These are phyloP conservation scores for Rhynchosporium secalis DNA, from an alignment of 2,329 filamentous ascomycete genomes.

Conservation along the genomic window DNA sequence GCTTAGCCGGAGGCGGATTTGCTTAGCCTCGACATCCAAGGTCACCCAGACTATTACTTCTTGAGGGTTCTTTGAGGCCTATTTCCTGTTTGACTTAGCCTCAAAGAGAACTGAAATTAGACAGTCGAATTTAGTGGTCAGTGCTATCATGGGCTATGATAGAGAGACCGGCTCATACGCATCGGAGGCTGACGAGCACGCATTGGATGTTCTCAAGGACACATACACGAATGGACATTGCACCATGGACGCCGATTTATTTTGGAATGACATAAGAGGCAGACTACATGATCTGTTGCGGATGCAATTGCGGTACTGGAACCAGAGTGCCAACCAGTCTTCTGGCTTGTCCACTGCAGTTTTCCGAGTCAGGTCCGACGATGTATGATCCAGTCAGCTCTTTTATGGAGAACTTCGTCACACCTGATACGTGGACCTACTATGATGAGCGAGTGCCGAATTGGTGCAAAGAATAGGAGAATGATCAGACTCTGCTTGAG, in stretches of 20 bases:
- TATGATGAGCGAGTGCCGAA: neutral
- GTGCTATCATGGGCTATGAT: neutral
- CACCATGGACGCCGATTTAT: neutral
- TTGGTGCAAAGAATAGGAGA: neutral
- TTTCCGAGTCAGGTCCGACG: neutral
- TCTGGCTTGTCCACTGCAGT: neutral
- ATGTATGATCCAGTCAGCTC: neutral
- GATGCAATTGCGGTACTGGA: neutral
- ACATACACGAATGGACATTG: neutral
- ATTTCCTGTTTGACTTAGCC: too few relatives aligned
- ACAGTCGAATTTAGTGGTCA: neutral
- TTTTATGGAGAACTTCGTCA: neutral
- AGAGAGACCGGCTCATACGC: neutral
- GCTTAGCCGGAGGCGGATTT: too few relatives aligned
- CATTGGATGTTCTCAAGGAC: conserved; percentile 1
- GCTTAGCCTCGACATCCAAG: too few relatives aligned
- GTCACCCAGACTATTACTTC: too few relatives aligned
- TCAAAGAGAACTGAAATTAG: too few relatives aligned
- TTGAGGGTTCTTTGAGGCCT: too few relatives aligned
- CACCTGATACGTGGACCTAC: neutral
- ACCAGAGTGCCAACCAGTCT: neutral
- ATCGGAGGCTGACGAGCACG: neutral
- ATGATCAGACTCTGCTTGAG: too few relatives aligned
- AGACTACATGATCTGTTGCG: neutral
- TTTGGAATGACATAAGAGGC: neutral